Percentiles rank a stretch among this genome's conserved stretches.
Conservation (phyloP, 306 rosid genomes). For the Cicer arietinum region DNA sequence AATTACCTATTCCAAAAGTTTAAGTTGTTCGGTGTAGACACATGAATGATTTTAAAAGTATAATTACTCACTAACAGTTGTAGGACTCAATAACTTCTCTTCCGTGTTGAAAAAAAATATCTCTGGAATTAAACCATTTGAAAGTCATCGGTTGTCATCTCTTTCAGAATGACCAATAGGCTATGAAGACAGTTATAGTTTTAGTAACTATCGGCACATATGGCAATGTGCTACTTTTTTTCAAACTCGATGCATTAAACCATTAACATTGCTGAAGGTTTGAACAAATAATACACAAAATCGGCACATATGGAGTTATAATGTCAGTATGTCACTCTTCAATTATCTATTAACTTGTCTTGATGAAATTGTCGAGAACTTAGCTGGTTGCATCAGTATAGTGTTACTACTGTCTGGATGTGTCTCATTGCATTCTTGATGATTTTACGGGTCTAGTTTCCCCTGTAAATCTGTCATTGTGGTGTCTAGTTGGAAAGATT, state of each 20-base stretch:
- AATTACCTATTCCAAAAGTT: neutral
- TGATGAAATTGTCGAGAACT: conserved; percentile 6
- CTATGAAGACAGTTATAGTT: neutral
- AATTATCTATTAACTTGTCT: conserved; percentile 1
- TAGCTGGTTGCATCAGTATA: conserved; percentile 23
- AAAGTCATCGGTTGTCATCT: conserved; percentile 14
- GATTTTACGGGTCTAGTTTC: conserved; percentile 12
- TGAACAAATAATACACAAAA: neutral
- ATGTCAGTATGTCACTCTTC: neutral
- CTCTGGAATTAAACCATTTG: neutral
- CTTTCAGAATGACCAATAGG: neutral
- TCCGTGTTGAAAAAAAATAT: conserved; percentile 15
- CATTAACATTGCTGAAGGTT: neutral
- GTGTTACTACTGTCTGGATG: neutral
- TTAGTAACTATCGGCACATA: conserved; percentile 7
- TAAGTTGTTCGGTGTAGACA: neutral
- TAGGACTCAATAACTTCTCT: neutral
- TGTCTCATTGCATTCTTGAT: neutral
- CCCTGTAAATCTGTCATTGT: neutral
- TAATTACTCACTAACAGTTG: neutral
- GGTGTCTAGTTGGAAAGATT: neutral
- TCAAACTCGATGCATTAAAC: neutral
- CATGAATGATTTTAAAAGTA: neutral
- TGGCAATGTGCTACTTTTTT: neutral
- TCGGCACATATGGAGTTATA: neutral